Evolutionary conservation across 768 basidiomycete genomes (phyloP).

Genomic region (Kwoniella mangroviensis): DNA sequence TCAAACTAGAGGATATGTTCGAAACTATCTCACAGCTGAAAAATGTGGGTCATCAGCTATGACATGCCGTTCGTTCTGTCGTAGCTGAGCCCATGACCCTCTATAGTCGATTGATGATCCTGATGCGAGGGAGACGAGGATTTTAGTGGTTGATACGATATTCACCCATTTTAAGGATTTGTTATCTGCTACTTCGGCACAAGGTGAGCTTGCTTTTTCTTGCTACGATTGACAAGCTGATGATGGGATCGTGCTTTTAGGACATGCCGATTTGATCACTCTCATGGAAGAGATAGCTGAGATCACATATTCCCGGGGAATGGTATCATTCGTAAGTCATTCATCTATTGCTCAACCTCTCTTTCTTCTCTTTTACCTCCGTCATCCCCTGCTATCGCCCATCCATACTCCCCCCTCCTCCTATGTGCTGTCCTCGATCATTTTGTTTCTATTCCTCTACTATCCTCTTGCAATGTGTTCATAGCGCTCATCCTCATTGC

Average conservation of each 20-base stretch:
- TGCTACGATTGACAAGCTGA: background rate
- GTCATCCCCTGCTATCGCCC: background rate
- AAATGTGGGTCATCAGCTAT: constrained; percentile 18
- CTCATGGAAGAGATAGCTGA: constrained; percentile 46
- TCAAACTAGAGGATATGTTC: constrained; percentile 43
- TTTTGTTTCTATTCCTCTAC: no score
- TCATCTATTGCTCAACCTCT: background rate
- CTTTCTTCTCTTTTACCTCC: background rate
- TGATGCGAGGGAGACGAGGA: constrained; percentile 5
- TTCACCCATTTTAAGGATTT: constrained; percentile 48
- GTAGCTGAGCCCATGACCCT: no score
- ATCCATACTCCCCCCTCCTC: background rate
- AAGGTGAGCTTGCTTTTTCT: constrained; percentile 36
- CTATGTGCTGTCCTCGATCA: background rate
- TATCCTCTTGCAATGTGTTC: no score
- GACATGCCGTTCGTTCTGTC: background rate
- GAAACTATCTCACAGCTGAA: constrained; percentile 32
- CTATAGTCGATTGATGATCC: background rate
- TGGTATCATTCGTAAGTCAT: constrained; percentile 38
- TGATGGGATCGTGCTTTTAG: constrained; percentile 15
- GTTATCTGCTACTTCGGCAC: constrained; percentile 41
- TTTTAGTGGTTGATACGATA: constrained; percentile 52
- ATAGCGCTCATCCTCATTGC: no score
- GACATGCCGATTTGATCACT: constrained; percentile 45
- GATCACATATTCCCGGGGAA: constrained; percentile 30